Evolutionary conservation across 2,329 filamentous ascomycete species (phyloP).

Genomic region (Curvularia lunata): DNA sequence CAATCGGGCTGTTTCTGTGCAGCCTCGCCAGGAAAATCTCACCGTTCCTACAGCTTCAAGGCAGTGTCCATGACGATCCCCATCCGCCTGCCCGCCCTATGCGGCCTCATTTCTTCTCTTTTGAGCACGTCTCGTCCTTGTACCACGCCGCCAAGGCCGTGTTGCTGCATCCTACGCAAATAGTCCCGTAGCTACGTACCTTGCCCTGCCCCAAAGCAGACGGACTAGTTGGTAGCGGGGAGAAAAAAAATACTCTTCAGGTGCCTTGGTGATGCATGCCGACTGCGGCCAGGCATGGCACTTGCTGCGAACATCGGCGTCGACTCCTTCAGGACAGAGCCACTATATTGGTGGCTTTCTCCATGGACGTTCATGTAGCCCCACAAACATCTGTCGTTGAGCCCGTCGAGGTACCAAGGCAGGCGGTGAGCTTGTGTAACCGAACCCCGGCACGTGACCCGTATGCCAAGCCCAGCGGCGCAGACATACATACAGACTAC

Average conservation of each 20-base stretch:
- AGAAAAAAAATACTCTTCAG: not conserved
- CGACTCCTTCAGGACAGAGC: not conserved
- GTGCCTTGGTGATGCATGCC: slow-evolving; percentile 7
- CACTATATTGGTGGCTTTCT: slow-evolving; percentile 36
- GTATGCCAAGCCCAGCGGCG: not conserved
- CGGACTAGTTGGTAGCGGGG: not conserved
- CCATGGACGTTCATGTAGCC: slow-evolving; percentile 19
- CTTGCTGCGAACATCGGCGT: slow-evolving; percentile 25
- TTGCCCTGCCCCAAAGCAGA: not conserved
- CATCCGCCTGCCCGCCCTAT: slow-evolving; percentile 17
- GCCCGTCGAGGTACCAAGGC: slow-evolving; percentile 20
- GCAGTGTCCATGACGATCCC: slow-evolving; percentile 8
- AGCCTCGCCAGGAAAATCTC: slow-evolving; percentile 30
- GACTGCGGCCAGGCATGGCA: slow-evolving; percentile 13
- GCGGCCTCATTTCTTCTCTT: slow-evolving; percentile 19
- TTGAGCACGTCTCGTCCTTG: slow-evolving; percentile 26
- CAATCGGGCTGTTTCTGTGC: slow-evolving; percentile 34
- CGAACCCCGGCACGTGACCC: not conserved
- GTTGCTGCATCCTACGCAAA: slow-evolving; percentile 28
- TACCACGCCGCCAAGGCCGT: slow-evolving; percentile 23
- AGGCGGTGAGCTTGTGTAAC: slow-evolving; percentile 38
- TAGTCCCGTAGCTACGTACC: slow-evolving; percentile 10
- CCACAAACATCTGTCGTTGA: slow-evolving; percentile 24
- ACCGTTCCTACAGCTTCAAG: slow-evolving; percentile 13
- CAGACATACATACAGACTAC: not conserved